Evolutionary conservation across 1,139 yeast species (phyloP).

Genomic region (Yamadazyma diospyri): DNA sequence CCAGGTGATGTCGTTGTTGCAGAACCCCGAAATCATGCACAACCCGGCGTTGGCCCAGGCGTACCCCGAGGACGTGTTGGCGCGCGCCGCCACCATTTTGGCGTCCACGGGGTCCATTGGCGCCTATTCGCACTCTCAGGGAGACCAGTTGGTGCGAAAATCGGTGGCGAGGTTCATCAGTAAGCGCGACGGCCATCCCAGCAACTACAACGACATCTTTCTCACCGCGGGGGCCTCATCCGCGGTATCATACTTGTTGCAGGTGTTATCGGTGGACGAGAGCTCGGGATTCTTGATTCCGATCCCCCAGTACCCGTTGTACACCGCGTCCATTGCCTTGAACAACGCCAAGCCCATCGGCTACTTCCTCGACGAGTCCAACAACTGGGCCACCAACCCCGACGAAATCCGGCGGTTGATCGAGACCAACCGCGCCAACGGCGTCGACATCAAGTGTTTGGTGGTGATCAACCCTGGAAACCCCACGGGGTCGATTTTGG

Average conservation of each 20-base stretch:
- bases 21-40: conserved; percentile 69
- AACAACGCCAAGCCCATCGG: conserved; percentile 81
- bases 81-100: conserved; percentile 63
- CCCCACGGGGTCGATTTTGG: conserved; percentile 88
- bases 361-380: conserved; percentile 77
- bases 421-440: conserved; percentile 46
- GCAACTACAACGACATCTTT: conserved; percentile 70
- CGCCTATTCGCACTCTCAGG: conserved; percentile 93
- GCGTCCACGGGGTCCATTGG: conserved; percentile 77
- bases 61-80: conserved; percentile 69
- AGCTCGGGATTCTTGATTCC: conserved; percentile 87
- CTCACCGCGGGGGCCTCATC: conserved; percentile 93
- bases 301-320: conserved; percentile 95
- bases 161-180: conserved; percentile 79
- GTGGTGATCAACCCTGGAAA: conserved; percentile 97
- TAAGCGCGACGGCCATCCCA: conserved; percentile 49
- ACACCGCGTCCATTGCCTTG: conserved; percentile 86
- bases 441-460: conserved; percentile 68
- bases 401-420: conserved; percentile 59
- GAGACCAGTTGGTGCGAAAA: conserved; percentile 66
- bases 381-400: conserved; percentile 82
- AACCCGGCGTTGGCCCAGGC: conserved; percentile 24
- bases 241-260: conserved; percentile 76
- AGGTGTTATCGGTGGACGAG: conserved; percentile 62
- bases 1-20: conserved; percentile 80